phyloP scores from a whole-genome alignment of 495 filamentous ascomycete species.

The Tuber brumale region DNA sequence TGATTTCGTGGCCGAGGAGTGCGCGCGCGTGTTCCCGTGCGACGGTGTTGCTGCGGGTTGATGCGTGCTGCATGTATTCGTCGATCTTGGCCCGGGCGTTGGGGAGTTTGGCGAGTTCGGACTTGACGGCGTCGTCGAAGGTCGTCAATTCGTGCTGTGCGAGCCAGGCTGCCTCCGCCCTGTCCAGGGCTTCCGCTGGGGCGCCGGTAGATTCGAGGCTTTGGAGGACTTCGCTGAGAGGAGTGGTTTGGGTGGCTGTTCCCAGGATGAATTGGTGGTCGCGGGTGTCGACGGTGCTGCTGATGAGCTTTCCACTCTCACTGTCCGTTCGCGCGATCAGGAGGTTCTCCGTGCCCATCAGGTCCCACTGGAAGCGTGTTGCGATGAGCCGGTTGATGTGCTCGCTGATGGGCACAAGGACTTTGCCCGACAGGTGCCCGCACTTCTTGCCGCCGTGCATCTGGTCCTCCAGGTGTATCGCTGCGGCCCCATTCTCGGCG shows the following conservation, averaged over 20 bases:
- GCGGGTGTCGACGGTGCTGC: conserved; percentile 80
- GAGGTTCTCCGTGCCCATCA: conserved; percentile 91
- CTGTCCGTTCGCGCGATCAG: conserved; percentile 93
- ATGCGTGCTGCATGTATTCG: conserved; percentile 57
- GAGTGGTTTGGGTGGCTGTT: conserved; percentile 63
- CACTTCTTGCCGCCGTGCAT: conserved; percentile 98
- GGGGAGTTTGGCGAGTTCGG: conserved; percentile 60
- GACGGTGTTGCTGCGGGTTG: conserved; percentile 54
- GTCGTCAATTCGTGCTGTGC: conserved; percentile 78
- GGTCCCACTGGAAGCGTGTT: conserved; percentile 92
- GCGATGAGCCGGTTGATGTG: conserved; percentile 93
- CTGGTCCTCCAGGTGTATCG: conserved; percentile 96
- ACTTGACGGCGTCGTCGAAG: conserved; percentile 80
- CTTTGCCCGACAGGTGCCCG: conserved; percentile 93
- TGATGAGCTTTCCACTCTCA: conserved; percentile 83
- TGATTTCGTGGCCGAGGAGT: conserved; percentile 54
- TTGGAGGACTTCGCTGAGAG: conserved; percentile 83
- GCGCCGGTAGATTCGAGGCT: conserved; percentile 78
- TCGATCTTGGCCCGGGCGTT: conserved; percentile 56
- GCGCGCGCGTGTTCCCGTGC: conserved; percentile 64
- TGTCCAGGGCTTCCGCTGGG: conserved; percentile 69
- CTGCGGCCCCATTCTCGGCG: conserved; percentile 95
- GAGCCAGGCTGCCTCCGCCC: conserved; percentile 82
- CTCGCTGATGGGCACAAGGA: conserved; percentile 86
- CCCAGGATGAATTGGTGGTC: conserved; percentile 97